Percentiles rank a stretch among this genome's conserved stretches.
phyloP scores from a whole-genome alignment of 768 basidiomycete genomes.

The Roridomyces roridus region DNA sequence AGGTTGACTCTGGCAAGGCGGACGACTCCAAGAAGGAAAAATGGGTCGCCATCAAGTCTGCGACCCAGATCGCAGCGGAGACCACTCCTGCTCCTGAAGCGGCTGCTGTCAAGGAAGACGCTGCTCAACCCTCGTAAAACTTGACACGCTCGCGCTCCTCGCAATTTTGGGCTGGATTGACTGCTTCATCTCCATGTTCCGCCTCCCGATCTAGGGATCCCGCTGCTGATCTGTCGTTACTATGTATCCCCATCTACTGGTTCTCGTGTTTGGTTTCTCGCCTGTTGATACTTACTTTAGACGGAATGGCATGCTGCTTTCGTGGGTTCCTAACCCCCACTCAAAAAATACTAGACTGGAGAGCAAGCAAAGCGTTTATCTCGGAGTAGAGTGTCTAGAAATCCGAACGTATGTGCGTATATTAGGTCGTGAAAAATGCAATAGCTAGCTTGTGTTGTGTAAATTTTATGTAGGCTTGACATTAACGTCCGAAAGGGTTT shows the following conservation, averaged over 20 bases:
- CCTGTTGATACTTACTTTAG: conserved; percentile 27
- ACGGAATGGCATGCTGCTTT: conserved; percentile 26
- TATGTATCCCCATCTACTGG: conserved; percentile 20
- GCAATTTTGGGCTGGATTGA: conserved; percentile 19
- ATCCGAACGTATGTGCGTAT: conserved; percentile 14
- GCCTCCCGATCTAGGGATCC: conserved; percentile 20
- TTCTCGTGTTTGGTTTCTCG: conserved; percentile 25
- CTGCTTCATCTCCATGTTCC: conserved; percentile 20
- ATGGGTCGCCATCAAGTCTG: conserved; percentile 78
- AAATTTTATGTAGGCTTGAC: conserved; percentile 62
- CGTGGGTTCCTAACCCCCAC: conserved; percentile 8
- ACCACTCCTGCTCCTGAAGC: neutral
- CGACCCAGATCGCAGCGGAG: conserved; percentile 31
- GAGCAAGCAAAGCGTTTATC: too few species aligned
- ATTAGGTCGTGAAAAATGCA: conserved; percentile 8
- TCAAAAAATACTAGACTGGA: neutral
- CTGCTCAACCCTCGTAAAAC: conserved; percentile 1
- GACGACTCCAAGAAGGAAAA: conserved; percentile 58
- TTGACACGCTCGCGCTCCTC: neutral
- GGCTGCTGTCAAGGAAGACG: neutral
- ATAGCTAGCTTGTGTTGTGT: neutral
- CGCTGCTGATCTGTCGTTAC: conserved; percentile 22
- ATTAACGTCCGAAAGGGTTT: conserved; percentile 82
- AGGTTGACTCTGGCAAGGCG: conserved; percentile 60
- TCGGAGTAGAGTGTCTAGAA: too few species aligned